A percentile compares a stretch with the other conserved stretches of the same genome.
phyloP scores from a whole-genome alignment of 106 monocot genomes.

The Phalaenopsis aphrodite region DNA sequence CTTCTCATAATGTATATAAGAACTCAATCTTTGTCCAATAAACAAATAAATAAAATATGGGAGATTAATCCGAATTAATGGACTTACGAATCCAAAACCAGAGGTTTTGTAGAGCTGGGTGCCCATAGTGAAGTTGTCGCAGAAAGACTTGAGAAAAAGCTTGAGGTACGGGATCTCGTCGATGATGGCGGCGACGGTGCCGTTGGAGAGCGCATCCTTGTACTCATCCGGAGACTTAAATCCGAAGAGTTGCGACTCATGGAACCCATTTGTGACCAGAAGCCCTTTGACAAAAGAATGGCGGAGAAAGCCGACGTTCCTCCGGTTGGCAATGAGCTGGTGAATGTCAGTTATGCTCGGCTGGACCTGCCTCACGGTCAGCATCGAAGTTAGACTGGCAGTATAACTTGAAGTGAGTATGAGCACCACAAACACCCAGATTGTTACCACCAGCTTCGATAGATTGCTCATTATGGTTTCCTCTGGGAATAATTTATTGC shows the following conservation, averaged over 20 bases:
- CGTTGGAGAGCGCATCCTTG: slow-evolving; percentile 13
- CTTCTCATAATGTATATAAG: too few species aligned
- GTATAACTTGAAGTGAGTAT: slow-evolving; percentile 36
- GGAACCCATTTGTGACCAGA: slow-evolving; percentile 13
- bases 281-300: slow-evolving; percentile 12
- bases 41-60: too few species aligned
- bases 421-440: slow-evolving; percentile 41
- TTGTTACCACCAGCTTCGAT: slow-evolving; percentile 15
- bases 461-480: slow-evolving; percentile 17
- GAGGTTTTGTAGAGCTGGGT: slow-evolving; percentile 15
- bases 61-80: neutral
- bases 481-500: slow-evolving; percentile 1
- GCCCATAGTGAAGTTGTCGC: slow-evolving; percentile 18
- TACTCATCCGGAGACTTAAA: slow-evolving; percentile 15
- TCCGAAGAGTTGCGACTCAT: slow-evolving; percentile 4
- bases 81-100: slow-evolving; percentile 24
- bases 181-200: slow-evolving; percentile 17
- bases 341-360: slow-evolving; percentile 9
- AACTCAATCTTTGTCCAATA: too few species aligned
- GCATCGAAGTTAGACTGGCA: slow-evolving; percentile 34
- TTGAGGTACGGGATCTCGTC: slow-evolving; percentile 19
- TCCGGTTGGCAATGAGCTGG: slow-evolving; percentile 7
- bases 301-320: slow-evolving; percentile 7
- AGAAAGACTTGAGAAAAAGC: slow-evolving; percentile 19
- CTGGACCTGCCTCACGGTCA: slow-evolving; percentile 25